phyloP scores from a whole-genome alignment of 306 rosid genomes.

The Arachis stenosperma region DNA sequence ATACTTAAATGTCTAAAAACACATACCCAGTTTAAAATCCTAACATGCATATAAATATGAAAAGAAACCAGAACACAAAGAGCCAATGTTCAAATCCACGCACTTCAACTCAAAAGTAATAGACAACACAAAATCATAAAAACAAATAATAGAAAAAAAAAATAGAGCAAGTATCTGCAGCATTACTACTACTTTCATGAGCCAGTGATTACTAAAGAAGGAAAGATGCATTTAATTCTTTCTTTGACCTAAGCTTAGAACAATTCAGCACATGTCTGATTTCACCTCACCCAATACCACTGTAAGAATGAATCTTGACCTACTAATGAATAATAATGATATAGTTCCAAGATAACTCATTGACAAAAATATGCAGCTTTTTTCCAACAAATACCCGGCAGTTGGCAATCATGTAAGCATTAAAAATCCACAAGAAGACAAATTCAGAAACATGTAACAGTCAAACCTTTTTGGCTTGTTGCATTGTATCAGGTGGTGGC shows the following conservation, averaged over 20 bases:
- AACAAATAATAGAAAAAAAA: neutral
- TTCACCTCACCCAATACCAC: conserved; percentile 30
- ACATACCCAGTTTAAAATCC: neutral
- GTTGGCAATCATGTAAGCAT: neutral
- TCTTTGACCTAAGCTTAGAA: conserved; percentile 18
- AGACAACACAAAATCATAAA: neutral
- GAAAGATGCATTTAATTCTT: conserved; percentile 13
- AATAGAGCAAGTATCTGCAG: conserved; percentile 5
- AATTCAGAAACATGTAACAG: conserved; percentile 4
- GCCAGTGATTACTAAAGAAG: conserved; percentile 11
- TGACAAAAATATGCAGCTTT: conserved; percentile 4
- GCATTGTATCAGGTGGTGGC: conserved; percentile 80
- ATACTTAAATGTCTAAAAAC: neutral
- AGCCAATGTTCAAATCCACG: neutral
- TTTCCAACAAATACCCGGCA: conserved; percentile 10
- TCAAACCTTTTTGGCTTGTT: conserved; percentile 77
- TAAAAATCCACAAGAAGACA: neutral
- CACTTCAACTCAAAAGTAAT: neutral
- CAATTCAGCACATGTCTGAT: conserved; percentile 4
- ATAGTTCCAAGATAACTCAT: conserved; percentile 3
- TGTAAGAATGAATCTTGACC: neutral
- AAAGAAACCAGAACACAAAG: conserved; percentile 23
- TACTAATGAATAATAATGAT: conserved; percentile 1
- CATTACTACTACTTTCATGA: neutral
- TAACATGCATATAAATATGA: conserved; percentile 20